A percentile compares a stretch with the other conserved stretches of the same genome.
These are phyloP conservation scores for Hibiscus tridactylites DNA, from an alignment of 345 rosid species.

Conservation along the genomic window DNA sequence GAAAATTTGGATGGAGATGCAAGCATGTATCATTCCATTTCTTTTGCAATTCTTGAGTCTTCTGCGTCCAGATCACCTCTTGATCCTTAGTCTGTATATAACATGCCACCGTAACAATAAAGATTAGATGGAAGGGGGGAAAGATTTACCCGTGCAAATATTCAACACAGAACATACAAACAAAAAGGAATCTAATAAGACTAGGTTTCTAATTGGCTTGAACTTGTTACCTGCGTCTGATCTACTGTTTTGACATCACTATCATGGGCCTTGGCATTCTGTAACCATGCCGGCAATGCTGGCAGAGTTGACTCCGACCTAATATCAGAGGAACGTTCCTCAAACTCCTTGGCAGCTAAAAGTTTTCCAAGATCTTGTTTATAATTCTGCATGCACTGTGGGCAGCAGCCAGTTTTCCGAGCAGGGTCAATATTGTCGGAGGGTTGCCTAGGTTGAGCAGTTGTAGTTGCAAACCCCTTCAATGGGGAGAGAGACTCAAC, in stretches of 20 bases:
- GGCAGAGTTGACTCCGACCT: slow-evolving; percentile 38
- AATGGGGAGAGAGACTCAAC: slow-evolving; percentile 51
- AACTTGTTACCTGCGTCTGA: slow-evolving; percentile 29
- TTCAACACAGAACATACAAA: neutral
- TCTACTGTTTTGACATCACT: slow-evolving; percentile 26
- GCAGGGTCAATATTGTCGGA: slow-evolving; percentile 44
- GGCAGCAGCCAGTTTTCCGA: slow-evolving; percentile 47
- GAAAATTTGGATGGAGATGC: slow-evolving; percentile 56
- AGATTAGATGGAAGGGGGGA: neutral
- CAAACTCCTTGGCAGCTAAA: slow-evolving; percentile 22
- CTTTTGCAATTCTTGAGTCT: slow-evolving; percentile 52
- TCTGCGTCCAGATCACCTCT: slow-evolving; percentile 38
- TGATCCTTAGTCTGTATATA: slow-evolving; percentile 48
- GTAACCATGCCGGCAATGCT: slow-evolving; percentile 66
- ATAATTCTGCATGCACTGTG: slow-evolving; percentile 51
- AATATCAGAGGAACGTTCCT: slow-evolving; percentile 34
- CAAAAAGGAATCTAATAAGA: neutral
- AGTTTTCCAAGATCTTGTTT: slow-evolving; percentile 54
- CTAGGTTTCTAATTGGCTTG: neutral
- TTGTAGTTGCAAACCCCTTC: slow-evolving; percentile 37
- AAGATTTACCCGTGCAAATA: no score
- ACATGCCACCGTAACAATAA: neutral
- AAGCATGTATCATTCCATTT: slow-evolving; percentile 72
- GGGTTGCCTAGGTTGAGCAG: slow-evolving; percentile 24
- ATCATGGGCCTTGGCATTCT: slow-evolving; percentile 47